A percentile compares a stretch with the other conserved stretches of the same genome.
Conservation (phyloP, 495 filamentous ascomycete species). For the Daldinia loculata region DNA sequence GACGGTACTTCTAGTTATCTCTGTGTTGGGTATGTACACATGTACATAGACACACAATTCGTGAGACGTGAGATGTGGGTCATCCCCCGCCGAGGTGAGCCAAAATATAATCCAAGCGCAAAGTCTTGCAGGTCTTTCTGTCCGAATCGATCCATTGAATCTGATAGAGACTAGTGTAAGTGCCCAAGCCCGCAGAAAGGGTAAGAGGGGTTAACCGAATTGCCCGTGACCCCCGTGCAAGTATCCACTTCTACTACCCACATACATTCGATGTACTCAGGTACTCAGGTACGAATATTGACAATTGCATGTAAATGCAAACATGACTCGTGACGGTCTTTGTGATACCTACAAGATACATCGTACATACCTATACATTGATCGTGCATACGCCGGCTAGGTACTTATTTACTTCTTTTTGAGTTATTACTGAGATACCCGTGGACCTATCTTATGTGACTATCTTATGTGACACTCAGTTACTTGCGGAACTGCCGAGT, state of each 20-base stretch:
- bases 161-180: too few relatives aligned
- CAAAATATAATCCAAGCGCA: conserved; percentile 24
- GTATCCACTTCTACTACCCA: neutral
- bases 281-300: neutral
- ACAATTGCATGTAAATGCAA: conserved; percentile 10
- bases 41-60: neutral
- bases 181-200: neutral
- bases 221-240: conserved; percentile 22
- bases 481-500: conserved; percentile 2
- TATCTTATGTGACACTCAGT: conserved; percentile 15
- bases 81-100: conserved; percentile 34
- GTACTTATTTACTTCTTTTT: neutral
- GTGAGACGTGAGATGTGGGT: neutral
- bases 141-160: neutral
- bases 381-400: neutral
- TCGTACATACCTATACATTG: neutral
- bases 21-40: neutral
- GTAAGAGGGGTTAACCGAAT: conserved; percentile 36
- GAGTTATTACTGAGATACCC: neutral
- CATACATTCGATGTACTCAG: conserved; percentile 9
- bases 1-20: conserved; percentile 12
- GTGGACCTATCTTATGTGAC: neutral
- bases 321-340: conserved; percentile 2
- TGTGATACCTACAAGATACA: conserved; percentile 1
- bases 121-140: neutral